Conservation (phyloP, 495 filamentous ascomycete genomes). For the Trichoderma gamsii region DNA sequence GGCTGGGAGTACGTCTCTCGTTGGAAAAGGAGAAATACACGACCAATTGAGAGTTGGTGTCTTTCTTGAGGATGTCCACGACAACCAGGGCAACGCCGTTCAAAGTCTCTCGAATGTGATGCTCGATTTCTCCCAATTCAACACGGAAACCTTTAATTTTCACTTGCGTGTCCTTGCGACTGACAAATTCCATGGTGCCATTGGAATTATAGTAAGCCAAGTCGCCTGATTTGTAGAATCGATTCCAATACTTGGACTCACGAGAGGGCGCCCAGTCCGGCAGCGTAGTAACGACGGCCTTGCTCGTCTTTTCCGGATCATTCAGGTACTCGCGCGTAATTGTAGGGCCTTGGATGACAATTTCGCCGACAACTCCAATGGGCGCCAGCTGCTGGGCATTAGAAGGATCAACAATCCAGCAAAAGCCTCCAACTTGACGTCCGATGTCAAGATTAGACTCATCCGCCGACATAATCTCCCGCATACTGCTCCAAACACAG, state of each 20-base stretch:
- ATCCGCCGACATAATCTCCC: slow-evolving; percentile 14
- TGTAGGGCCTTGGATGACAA: slow-evolving; percentile 42
- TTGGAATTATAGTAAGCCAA: slow-evolving; percentile 19
- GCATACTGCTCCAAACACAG: slow-evolving; percentile 23
- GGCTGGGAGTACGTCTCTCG: neutral
- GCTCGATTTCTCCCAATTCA: slow-evolving; percentile 36
- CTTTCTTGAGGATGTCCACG: slow-evolving; percentile 20
- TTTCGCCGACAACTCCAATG: slow-evolving; percentile 42
- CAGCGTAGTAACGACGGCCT: neutral
- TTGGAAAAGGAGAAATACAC: slow-evolving; percentile 29
- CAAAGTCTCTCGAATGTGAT: slow-evolving; percentile 14
- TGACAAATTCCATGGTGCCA: slow-evolving; percentile 21
- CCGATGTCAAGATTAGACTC: slow-evolving; percentile 31
- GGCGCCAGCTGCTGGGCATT: slow-evolving; percentile 42
- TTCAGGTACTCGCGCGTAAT: slow-evolving; percentile 26
- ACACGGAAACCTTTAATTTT: slow-evolving; percentile 37
- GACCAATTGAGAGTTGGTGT: slow-evolving; percentile 29
- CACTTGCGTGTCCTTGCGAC: slow-evolving; percentile 29
- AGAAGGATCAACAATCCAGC: slow-evolving; percentile 43
- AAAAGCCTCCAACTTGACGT: slow-evolving; percentile 37
- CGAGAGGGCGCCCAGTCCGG: slow-evolving; percentile 16
- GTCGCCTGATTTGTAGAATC: slow-evolving; percentile 44
- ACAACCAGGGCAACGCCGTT: slow-evolving; percentile 2
- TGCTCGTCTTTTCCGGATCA: slow-evolving; percentile 17
- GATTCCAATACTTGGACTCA: slow-evolving; percentile 20